phyloP scores from a whole-genome alignment of 2,329 filamentous ascomycete genomes.

The Nemania serpens region DNA sequence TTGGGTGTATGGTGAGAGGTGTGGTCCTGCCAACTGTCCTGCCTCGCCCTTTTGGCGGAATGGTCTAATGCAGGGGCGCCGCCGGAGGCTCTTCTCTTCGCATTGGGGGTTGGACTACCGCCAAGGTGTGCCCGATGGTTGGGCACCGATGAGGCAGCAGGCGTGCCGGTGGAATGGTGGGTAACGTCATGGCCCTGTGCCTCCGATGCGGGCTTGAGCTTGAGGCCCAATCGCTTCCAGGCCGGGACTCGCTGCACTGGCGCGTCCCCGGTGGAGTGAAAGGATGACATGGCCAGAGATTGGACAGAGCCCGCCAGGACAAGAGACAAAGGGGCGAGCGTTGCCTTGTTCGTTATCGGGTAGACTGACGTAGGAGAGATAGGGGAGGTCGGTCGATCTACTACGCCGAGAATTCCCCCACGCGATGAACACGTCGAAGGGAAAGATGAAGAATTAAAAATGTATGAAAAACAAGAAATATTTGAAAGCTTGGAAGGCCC shows the following conservation, averaged over 20 bases:
- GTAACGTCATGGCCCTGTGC: conserved; percentile 40
- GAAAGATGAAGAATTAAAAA: neutral
- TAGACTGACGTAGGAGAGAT: neutral
- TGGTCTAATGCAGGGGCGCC: conserved; percentile 39
- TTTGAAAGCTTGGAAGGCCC: neutral
- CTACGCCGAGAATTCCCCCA: neutral
- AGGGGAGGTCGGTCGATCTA: conserved; percentile 2
- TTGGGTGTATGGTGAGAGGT: conserved; percentile 46
- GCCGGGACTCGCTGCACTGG: conserved; percentile 56
- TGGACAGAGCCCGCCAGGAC: conserved; percentile 29
- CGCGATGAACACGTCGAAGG: neutral
- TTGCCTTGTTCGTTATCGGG: too few relatives aligned
- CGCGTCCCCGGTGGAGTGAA: conserved; percentile 46
- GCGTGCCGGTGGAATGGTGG: conserved; percentile 34
- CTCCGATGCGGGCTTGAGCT: conserved; percentile 56
- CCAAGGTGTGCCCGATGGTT: conserved; percentile 23
- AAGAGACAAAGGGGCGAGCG: conserved; percentile 1
- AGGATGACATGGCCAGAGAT: conserved; percentile 48
- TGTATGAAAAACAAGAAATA: too few relatives aligned
- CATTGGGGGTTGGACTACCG: conserved; percentile 28
- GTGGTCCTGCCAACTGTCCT: conserved; percentile 37
- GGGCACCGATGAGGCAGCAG: conserved; percentile 29
- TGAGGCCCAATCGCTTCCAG: conserved; percentile 67
- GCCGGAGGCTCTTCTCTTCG: conserved; percentile 41
- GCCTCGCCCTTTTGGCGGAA: conserved; percentile 40